Base-by-base conservation (phyloP, 2,329 filamentous ascomycete genomes). In the Talaromyces piceae region DNA sequence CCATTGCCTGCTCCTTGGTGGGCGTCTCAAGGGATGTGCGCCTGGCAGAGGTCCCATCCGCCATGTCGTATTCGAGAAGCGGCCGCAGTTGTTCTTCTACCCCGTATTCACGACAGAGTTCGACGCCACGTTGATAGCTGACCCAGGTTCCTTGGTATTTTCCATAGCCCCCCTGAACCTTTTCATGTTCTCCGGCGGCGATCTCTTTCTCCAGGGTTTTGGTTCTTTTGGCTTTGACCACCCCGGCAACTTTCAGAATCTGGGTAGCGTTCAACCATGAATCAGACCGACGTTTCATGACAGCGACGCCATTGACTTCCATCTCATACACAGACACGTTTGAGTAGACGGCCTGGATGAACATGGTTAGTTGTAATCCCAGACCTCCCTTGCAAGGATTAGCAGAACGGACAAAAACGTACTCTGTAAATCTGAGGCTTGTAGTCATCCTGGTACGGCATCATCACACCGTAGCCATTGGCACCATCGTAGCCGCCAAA, bases 131-230 rank as follows among this genome's bases (percentile, higher is more conserved):
- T 46, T 91, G 87, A 64, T 95, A 97, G 63, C 87, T 88, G 64
- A 98, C 95, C 93, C 93, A 98, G 2, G 93, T 98, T 50, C 93
- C 93, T 74, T 98, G 93, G 64, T 98, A 98, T 74, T 97, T 97
- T 58, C 93, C 93, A 64, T 98, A 98, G 4, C 93, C 93, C 28
- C 93, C 93, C 67, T 98, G 93, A 2, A 98, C 91, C 71, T 98
- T 98, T 69, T 98, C 93, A 69, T 98, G 91, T 65, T 95, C 88
- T 63, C 93, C 93, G 0, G 87, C 93, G 57, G 95, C 82, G 53
- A 98, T 95, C 70, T 98, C 93, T 71, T 97, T 97, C 68, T 98
- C 93, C 47, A 98, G 78, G 6, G 97, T 94, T 70, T 97, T 97
- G 53, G 93, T 97, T 60, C 93, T 86, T 72, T 95, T 94, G 54